phyloP scores from a whole-genome alignment of 2,329 filamentous ascomycete genomes.

The Nannizziopsis barbatae region DNA sequence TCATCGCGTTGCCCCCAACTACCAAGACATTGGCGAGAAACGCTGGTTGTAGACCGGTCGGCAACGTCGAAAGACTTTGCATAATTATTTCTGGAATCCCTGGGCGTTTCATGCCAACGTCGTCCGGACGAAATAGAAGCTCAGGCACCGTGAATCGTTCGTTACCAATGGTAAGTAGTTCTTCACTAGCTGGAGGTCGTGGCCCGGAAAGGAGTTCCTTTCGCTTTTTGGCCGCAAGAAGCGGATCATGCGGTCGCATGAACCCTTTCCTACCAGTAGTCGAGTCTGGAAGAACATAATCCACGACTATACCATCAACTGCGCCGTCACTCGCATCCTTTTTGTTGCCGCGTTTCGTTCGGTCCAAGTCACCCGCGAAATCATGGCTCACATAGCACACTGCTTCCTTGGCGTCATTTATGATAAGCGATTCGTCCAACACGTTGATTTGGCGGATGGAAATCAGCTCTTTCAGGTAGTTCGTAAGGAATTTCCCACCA shows the following conservation, averaged over 20 bases:
- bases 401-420: constrained; percentile 91
- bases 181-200: constrained; percentile 50
- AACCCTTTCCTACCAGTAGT: constrained; percentile 54
- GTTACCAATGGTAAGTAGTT: constrained; percentile 76
- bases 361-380: constrained; percentile 67
- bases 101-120: constrained; percentile 73
- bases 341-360: constrained; percentile 67
- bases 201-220: constrained; percentile 39
- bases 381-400: constrained; percentile 72
- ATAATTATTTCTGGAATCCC: constrained; percentile 75
- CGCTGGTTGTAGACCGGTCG: constrained; percentile 71
- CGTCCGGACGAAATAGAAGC: constrained; percentile 72
- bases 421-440: constrained; percentile 82
- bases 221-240: constrained; percentile 44
- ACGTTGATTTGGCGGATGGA: constrained; percentile 91
- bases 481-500: constrained; percentile 86
- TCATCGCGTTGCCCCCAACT: constrained; percentile 71
- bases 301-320: constrained; percentile 54
- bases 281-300: constrained; percentile 85
- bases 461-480: constrained; percentile 79
- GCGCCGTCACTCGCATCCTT: constrained; percentile 23
- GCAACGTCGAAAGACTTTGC: constrained; percentile 62
- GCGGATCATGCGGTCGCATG: constrained; percentile 65
- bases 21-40: constrained; percentile 79
- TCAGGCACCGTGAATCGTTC: constrained; percentile 88